phyloP scores from a whole-genome alignment of 305 asterid genomes.

The Fraxinus albicans region DNA sequence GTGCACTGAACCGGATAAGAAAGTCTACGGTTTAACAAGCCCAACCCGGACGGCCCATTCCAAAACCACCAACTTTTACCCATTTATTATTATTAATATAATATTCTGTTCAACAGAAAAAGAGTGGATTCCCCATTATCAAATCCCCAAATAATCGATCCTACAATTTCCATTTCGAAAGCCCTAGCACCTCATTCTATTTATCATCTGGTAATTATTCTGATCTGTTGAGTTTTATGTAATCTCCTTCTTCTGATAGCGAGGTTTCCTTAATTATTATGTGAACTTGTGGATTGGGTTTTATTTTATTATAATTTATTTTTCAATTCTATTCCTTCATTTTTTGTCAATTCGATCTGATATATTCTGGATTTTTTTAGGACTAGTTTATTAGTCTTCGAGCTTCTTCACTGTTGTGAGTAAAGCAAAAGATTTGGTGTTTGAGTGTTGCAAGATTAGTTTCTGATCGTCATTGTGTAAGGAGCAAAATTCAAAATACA shows the following conservation, averaged over 20 bases:
- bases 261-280: not conserved
- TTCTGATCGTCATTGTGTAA: slow-evolving; percentile 18
- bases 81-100: not conserved
- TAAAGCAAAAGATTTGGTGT: slow-evolving; percentile 4
- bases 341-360: slow-evolving; percentile 8
- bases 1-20: not conserved
- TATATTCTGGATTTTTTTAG: slow-evolving; percentile 15
- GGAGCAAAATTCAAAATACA: slow-evolving; percentile 50
- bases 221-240: not conserved
- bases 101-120: not conserved
- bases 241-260: not conserved
- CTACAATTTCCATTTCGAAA: not conserved
- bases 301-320: not conserved
- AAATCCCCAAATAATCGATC: not conserved
- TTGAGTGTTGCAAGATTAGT: slow-evolving; percentile 11
- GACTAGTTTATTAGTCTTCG: slow-evolving; percentile 13
- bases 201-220: not conserved
- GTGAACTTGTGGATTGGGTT: not conserved
- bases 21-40: not conserved
- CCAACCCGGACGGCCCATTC: not conserved
- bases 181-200: not conserved
- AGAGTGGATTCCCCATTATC: not conserved
- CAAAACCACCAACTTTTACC: not conserved
- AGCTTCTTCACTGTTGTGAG: not conserved
- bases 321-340: not conserved